These are phyloP conservation scores for Ustilago sp. DNA, from an alignment of 1,284 basidiomycete genomes.

Conservation along the genomic window DNA sequence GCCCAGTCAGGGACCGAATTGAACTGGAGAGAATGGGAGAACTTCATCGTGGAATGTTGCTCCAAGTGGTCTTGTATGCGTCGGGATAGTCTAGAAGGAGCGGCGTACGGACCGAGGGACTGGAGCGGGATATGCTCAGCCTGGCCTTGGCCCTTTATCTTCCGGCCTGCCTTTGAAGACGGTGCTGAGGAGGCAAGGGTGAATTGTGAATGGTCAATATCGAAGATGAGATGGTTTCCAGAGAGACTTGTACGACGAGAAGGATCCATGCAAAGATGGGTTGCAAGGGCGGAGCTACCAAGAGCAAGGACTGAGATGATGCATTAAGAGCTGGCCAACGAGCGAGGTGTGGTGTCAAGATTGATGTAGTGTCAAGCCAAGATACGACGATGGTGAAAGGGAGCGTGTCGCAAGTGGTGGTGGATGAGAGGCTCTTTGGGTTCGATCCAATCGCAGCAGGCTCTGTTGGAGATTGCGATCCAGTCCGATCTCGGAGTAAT, in stretches of 20 bases:
- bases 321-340: conserved; percentile 9
- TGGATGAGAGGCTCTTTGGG: no score
- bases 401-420: not conserved
- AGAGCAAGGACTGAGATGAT: conserved; percentile 1
- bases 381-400: not conserved
- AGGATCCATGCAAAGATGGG: conserved; percentile 29
- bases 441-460: no score
- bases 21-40: conserved; percentile 83
- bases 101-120: conserved; percentile 19
- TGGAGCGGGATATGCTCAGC: conserved; percentile 43
- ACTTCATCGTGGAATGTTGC: conserved; percentile 46
- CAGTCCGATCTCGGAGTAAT: no score
- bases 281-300: conserved; percentile 2
- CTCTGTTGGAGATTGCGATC: no score
- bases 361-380: not conserved
- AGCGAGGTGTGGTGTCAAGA: not conserved
- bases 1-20: conserved; percentile 95
- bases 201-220: not conserved
- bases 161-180: not conserved
- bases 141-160: conserved; percentile 13
- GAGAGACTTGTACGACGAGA: not conserved
- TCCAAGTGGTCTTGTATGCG: conserved; percentile 21
- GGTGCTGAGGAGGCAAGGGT: not conserved
- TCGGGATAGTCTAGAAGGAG: conserved; percentile 13
- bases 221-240: conserved; percentile 15